Conservation (phyloP, 2,329 filamentous ascomycete genomes). For the Aureobasidium namibiae region DNA sequence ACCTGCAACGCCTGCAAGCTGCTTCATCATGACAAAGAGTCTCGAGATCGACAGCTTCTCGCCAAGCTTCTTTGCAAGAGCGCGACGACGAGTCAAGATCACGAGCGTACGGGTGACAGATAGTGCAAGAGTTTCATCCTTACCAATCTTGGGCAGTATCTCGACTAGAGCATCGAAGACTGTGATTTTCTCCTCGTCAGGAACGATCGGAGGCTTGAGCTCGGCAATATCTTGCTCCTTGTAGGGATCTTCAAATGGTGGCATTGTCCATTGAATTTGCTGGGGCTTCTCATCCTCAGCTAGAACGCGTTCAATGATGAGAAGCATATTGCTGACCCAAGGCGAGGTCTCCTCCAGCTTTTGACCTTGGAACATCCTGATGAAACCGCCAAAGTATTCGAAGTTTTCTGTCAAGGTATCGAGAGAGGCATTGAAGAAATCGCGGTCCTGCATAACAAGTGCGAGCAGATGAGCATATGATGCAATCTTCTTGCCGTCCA, state of each 20-base stretch:
- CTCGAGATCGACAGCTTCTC: constrained; percentile 85
- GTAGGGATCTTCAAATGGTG: constrained; percentile 34
- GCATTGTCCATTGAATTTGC: constrained; percentile 58
- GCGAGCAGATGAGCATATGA: constrained; percentile 90
- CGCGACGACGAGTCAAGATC: constrained; percentile 73
- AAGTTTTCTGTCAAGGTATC: constrained; percentile 71
- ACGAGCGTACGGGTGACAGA: constrained; percentile 77
- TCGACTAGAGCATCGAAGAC: constrained; percentile 74
- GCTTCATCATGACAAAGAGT: constrained; percentile 91
- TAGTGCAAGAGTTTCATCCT: constrained; percentile 75
- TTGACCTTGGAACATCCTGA: constrained; percentile 60
- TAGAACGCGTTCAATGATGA: constrained; percentile 85
- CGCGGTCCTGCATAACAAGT: constrained; percentile 71
- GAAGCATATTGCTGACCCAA: constrained; percentile 84
- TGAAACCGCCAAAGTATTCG: constrained; percentile 65
- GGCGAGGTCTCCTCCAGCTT: constrained; percentile 72
- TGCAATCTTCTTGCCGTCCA: constrained; percentile 62
- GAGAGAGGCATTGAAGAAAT: constrained; percentile 71
- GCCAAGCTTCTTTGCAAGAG: constrained; percentile 66
- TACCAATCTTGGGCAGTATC: constrained; percentile 76
- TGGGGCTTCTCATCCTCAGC: constrained; percentile 77
- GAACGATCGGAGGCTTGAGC: constrained; percentile 54
- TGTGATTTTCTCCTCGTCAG: constrained; percentile 55
- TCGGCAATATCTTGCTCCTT: constrained; percentile 45
- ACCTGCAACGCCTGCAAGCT: constrained; percentile 71